Percentiles rank a stretch among this genome's conserved stretches.
These are phyloP conservation scores for Cutaneotrichosporon sp. DNA, from an alignment of 1,284 basidiomycete species.

Conservation along the genomic window DNA sequence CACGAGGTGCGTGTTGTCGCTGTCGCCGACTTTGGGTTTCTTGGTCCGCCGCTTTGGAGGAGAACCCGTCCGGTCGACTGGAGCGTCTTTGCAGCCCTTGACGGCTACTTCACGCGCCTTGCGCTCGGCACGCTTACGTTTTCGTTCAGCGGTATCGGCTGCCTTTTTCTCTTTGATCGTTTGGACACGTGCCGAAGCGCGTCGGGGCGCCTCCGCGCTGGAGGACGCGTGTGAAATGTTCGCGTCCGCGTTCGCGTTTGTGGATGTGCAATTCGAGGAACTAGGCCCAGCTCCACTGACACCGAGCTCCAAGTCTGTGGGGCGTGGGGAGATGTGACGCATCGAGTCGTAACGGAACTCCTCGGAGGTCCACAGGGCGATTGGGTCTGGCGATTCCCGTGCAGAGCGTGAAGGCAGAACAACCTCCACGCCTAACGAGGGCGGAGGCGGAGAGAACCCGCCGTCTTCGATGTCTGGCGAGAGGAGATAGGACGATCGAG, in stretches of 20 bases:
- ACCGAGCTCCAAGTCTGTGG: no score
- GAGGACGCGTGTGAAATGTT: not conserved
- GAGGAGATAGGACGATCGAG: not conserved
- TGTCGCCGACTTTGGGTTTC: not conserved
- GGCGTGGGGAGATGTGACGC: not conserved
- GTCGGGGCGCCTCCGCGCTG: not conserved
- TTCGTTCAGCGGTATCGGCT: conserved; percentile 23
- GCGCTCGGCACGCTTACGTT: conserved; percentile 18
- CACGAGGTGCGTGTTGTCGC: no score
- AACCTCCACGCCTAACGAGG: not conserved
- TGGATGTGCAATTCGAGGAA: no score
- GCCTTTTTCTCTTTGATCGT: conserved; percentile 20
- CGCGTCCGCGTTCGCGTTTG: no score
- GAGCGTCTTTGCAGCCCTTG: not conserved
- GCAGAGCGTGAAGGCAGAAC: not conserved
- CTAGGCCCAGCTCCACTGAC: no score
- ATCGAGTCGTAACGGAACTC: not conserved
- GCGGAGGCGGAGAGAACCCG: not conserved
- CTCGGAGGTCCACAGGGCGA: not conserved
- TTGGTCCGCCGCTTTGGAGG: not conserved
- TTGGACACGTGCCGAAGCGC: conserved; percentile 16
- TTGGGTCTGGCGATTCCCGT: not conserved
- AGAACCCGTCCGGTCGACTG: not conserved
- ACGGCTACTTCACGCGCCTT: conserved; percentile 13
- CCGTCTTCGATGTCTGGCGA: not conserved